Evolutionary conservation across 2,329 filamentous ascomycete genomes (phyloP).

Genomic region (Colletotrichum paranaense): DNA sequence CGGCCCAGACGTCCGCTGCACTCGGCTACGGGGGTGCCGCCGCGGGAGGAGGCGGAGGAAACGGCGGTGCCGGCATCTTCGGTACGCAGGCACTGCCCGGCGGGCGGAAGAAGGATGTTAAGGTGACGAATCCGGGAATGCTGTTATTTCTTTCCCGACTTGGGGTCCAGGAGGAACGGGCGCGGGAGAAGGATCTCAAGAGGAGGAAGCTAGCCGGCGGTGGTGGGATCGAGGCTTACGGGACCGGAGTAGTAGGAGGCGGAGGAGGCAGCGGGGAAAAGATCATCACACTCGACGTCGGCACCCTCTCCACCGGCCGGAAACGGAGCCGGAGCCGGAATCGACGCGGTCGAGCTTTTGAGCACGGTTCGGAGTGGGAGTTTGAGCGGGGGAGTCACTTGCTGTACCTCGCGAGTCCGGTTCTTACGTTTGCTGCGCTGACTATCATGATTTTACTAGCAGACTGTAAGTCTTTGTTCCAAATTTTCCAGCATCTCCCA

Average conservation of each 20-base stretch:
- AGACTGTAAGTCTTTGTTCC: constrained; percentile 49
- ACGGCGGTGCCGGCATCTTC: constrained; percentile 15
- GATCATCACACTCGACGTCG: constrained; percentile 27
- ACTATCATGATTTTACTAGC: constrained; percentile 57
- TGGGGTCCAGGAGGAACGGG: constrained; percentile 44
- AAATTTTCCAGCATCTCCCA: constrained; percentile 38
- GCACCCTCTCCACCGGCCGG: constrained; percentile 41
- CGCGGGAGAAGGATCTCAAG: constrained; percentile 39
- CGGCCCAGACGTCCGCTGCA: constrained; percentile 59
- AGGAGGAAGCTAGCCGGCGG: constrained; percentile 40
- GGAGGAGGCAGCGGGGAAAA: not conserved
- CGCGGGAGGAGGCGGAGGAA: not conserved
- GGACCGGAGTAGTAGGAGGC: not conserved
- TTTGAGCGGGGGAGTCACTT: constrained; percentile 60
- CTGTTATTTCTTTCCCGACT: constrained; percentile 45
- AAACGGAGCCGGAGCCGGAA: not conserved
- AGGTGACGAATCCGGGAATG: constrained; percentile 50
- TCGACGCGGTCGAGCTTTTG: constrained; percentile 39
- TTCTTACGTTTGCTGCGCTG: constrained; percentile 57
- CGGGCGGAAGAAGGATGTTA: not conserved
- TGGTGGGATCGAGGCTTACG: constrained; percentile 8
- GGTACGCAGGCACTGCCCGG: constrained; percentile 13
- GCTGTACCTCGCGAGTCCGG: constrained; percentile 59
- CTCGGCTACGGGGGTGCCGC: constrained; percentile 52
- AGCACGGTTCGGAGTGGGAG: constrained; percentile 44